Evolutionary conservation across 2,329 filamentous ascomycete species (phyloP).

Genomic region (Penicillium glabrum): DNA sequence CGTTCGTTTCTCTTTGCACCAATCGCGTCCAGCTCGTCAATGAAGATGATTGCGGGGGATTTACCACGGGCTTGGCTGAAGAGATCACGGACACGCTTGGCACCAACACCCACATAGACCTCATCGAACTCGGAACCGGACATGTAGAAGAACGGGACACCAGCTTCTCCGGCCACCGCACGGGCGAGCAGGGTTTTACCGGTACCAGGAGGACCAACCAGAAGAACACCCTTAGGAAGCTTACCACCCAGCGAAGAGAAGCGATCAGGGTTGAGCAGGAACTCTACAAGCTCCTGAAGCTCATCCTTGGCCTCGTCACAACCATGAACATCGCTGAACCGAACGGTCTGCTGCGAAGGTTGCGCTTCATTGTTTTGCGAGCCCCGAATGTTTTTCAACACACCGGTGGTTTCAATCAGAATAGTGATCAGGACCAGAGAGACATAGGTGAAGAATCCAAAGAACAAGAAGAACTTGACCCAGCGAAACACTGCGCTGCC

Average conservation of each 20-base stretch:
- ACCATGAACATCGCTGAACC: constrained; percentile 91
- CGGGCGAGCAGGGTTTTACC: constrained; percentile 95
- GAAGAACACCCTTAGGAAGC: constrained; percentile 91
- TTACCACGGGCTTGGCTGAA: constrained; percentile 80
- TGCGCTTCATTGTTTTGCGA: constrained; percentile 79
- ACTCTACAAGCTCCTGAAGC: constrained; percentile 94
- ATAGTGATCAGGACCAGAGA: constrained; percentile 77
- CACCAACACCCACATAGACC: constrained; percentile 94
- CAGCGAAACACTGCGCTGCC: constrained; percentile 81
- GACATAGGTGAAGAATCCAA: constrained; percentile 76
- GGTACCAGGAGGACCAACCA: constrained; percentile 93
- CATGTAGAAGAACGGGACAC: constrained; percentile 99
- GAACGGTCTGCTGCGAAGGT: constrained; percentile 85
- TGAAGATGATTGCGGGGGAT: constrained; percentile 90
- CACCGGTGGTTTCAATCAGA: constrained; percentile 75
- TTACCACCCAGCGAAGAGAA: constrained; percentile 95
- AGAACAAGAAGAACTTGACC: constrained; percentile 82
- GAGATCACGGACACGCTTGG: constrained; percentile 93
- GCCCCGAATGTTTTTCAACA: constrained; percentile 75
- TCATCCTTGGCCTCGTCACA: constrained; percentile 99
- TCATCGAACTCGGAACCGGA: constrained; percentile 98
- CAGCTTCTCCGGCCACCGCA: constrained; percentile 93
- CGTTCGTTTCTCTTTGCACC: constrained; percentile 90
- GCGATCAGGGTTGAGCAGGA: constrained; percentile 86
- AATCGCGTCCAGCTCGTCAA: constrained; percentile 91